Evolutionary conservation across 1,139 yeast genomes (phyloP), one percentile per base, ranked within the genome.

Genomic region (Lizanozyma gosingica): DNA sequence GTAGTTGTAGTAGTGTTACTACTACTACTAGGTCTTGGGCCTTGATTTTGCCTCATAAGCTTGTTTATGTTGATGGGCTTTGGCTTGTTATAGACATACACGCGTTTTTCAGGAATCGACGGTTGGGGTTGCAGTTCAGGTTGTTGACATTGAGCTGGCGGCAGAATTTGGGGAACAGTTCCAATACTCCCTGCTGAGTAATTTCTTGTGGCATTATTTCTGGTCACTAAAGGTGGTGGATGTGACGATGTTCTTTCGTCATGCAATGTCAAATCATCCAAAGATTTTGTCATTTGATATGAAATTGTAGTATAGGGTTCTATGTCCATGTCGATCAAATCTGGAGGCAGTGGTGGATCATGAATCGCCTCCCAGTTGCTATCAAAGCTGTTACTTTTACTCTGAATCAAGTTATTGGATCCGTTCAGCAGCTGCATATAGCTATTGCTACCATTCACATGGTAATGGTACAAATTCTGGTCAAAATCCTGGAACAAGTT

Each of bases 401-500:
- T 6, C 11, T 39, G 35, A 35, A 35, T 45, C 46, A n/a, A 40
- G 40, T 36, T 48, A 45, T 3, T n/a, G n/a, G n/a, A n/a, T n/a
- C n/a, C n/a, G n/a, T n/a, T n/a, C n/a, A n/a, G n/a, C n/a, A n/a
- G n/a, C n/a, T n/a, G n/a, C n/a, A n/a, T n/a, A n/a, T n/a, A n/a
- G n/a, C n/a, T 52, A 18, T 50, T 50, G 11, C 46, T 41, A 38
- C 51, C 54, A 40, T 47, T 50, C 40, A 47, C 37, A 27, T 51
- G 57, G 39, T 52, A 51, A 34, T 55, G 58, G 15, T 55, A 48
- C 3, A 54, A 50, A 39, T 63, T 67, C 41, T 72, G 73, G 50
- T 74, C 79, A 44, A 74, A 74, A 47, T 71, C 78, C 36, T 60
- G 63, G 47, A 73, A 72, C 29, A 60, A 46, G 17, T 57, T 60